These are phyloP conservation scores for Prunus yedoensis DNA, from an alignment of 331 rosid genomes.

Conservation along the genomic window DNA sequence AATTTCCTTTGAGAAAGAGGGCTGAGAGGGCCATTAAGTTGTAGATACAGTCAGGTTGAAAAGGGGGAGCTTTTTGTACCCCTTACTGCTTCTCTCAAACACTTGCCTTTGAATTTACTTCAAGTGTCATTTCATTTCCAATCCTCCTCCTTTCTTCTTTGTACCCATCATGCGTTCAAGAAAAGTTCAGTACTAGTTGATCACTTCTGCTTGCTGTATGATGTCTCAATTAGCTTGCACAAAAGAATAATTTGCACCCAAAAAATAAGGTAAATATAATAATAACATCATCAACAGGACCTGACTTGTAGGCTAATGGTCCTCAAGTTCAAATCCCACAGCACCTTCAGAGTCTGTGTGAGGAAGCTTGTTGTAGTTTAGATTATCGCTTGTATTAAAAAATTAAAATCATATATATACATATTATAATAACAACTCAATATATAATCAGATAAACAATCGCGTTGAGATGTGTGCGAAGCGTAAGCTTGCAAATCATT, in stretches of 20 bases:
- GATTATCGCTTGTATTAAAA: too few relatives aligned
- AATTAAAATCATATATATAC: too few relatives aligned
- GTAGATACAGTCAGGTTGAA: conserved; percentile 37
- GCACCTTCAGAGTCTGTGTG: too few relatives aligned
- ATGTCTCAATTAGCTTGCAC: not conserved
- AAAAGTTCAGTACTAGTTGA: not conserved
- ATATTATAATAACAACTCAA: too few relatives aligned
- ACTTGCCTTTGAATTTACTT: conserved; percentile 40
- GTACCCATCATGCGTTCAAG: conserved; percentile 21
- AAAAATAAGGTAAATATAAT: too few relatives aligned
- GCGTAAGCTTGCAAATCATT: not conserved
- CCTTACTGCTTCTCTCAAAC: not conserved
- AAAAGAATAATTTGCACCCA: too few relatives aligned
- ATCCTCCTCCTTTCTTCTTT: conserved; percentile 27
- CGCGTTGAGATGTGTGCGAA: not conserved
- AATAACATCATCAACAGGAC: too few relatives aligned
- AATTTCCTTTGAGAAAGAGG: not conserved
- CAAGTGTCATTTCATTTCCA: conserved; percentile 29
- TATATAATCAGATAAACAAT: too few relatives aligned
- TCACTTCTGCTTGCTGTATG: not conserved
- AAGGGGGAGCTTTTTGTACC: conserved; percentile 42
- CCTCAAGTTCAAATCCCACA: too few relatives aligned
- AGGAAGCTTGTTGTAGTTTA: too few relatives aligned
- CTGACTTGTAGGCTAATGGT: too few relatives aligned
- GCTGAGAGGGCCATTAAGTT: conserved; percentile 23